phyloP scores from a whole-genome alignment of 768 basidiomycete genomes.

The Psilocybe subaeruginosa region DNA sequence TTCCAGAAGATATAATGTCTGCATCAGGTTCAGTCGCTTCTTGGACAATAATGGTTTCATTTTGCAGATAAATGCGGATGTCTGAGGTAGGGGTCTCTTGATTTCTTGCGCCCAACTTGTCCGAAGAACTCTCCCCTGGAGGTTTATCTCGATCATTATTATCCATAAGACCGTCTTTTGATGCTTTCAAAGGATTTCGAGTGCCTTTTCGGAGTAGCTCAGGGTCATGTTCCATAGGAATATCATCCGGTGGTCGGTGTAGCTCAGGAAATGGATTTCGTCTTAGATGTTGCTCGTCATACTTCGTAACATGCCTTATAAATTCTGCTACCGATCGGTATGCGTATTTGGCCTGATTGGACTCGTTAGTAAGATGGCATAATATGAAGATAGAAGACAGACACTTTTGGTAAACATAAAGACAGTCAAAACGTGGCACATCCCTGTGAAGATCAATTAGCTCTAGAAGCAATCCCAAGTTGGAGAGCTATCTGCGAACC shows the following conservation, averaged over 20 bases:
- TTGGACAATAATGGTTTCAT: constrained; percentile 28
- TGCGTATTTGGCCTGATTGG: constrained; percentile 55
- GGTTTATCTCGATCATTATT: background rate
- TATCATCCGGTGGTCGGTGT: constrained; percentile 26
- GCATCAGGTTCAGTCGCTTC: constrained; percentile 29
- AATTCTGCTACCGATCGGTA: constrained; percentile 63
- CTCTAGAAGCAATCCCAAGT: background rate
- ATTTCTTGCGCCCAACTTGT: background rate
- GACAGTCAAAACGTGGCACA: constrained; percentile 76
- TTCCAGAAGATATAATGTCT: constrained; percentile 10
- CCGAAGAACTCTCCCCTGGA: background rate
- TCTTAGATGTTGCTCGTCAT: constrained; percentile 37
- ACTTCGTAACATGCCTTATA: constrained; percentile 52
- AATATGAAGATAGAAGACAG: constrained; percentile 19
- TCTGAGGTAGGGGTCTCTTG: constrained; percentile 17
- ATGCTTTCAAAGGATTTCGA: background rate
- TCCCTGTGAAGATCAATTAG: constrained; percentile 40
- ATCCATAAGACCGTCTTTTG: background rate
- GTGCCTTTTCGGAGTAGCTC: background rate
- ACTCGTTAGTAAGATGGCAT: background rate
- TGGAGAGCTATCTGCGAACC: constrained; percentile 38
- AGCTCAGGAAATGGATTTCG: constrained; percentile 52
- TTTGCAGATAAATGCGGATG: constrained; percentile 29
- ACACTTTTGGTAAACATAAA: constrained; percentile 69
- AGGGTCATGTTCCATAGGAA: constrained; percentile 4